Conservation (phyloP, 768 basidiomycete genomes). For the Cystobasidium tubakii region DNA sequence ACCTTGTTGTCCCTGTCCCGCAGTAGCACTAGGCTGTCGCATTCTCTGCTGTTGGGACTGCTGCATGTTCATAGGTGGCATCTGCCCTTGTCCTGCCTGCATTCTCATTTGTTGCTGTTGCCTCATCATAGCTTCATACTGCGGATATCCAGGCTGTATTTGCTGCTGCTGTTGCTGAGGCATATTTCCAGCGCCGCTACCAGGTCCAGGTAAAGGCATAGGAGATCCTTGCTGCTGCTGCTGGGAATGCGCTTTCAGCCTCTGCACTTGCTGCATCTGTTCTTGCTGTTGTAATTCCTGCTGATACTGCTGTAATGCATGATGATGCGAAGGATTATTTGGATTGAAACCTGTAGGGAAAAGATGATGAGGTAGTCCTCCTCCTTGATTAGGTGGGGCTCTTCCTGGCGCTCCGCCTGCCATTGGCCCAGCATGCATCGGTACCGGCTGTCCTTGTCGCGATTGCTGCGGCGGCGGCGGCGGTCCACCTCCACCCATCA, state of each 20-base stretch:
- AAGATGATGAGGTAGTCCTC: slow-evolving; percentile 5
- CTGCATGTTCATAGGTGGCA: background rate
- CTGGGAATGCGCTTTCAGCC: background rate
- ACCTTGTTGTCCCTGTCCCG: background rate
- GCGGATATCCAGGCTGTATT: background rate
- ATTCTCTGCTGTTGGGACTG: slow-evolving; percentile 3
- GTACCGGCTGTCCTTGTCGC: background rate
- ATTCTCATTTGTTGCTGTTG: slow-evolving; percentile 16
- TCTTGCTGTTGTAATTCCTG: slow-evolving; percentile 19
- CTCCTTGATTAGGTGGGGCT: background rate
- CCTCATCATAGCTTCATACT: slow-evolving; percentile 13
- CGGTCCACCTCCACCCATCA: background rate
- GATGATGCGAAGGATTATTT: slow-evolving; percentile 10
- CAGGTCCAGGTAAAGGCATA: background rate
- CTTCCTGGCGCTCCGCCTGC: background rate
- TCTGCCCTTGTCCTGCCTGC: background rate
- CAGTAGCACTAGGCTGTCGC: background rate
- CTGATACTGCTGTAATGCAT: background rate
- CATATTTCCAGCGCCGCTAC: background rate
- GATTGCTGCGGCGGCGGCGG: background rate
- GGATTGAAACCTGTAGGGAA: slow-evolving; percentile 8
- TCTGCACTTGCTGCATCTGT: slow-evolving; percentile 4
- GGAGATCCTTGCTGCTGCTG: slow-evolving; percentile 2
- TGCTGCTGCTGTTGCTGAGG: background rate
- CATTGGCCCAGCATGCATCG: background rate